These are phyloP conservation scores for Entamoeba moshkovskii DNA, from an alignment of 208 protist species.

Conservation along the genomic window DNA sequence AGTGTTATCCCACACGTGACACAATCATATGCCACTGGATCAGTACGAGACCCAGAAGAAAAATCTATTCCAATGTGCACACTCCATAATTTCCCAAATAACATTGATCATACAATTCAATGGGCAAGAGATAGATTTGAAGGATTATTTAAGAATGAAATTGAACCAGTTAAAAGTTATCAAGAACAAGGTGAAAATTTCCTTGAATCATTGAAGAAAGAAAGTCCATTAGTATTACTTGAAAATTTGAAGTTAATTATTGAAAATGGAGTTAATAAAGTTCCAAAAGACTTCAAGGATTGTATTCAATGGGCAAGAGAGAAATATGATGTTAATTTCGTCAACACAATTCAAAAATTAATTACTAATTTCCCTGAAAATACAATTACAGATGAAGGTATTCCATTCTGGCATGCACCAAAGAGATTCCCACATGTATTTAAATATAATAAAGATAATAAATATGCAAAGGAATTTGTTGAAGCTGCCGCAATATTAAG, in stretches of 20 bases:
- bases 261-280: background rate
- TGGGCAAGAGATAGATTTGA: slow-evolving; percentile 58
- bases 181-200: background rate
- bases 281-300: slow-evolving; percentile 16
- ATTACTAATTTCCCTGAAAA: slow-evolving; percentile 89
- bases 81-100: slow-evolving; percentile 98
- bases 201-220: background rate
- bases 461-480: slow-evolving; percentile 46
- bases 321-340: slow-evolving; percentile 49
- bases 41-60: slow-evolving; percentile 27
- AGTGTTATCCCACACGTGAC: slow-evolving; percentile 84
- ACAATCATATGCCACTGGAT: slow-evolving; percentile 76
- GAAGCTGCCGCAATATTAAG: slow-evolving; percentile 30
- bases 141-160: slow-evolving; percentile 44
- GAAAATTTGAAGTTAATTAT: background rate
- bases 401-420: slow-evolving; percentile 60
- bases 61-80: slow-evolving; percentile 97
- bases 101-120: slow-evolving; percentile 72
- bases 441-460: slow-evolving; percentile 49
- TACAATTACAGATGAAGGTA: slow-evolving; percentile 55
- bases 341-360: slow-evolving; percentile 78
- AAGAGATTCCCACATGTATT: slow-evolving; percentile 63
- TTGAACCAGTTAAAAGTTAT: background rate
- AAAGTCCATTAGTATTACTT: background rate
- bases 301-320: slow-evolving; percentile 26